Percentiles rank a stretch among this genome's conserved stretches.
Conservation (phyloP, 768 basidiomycete species). For the Tricholoma hemisulphureum region DNA sequence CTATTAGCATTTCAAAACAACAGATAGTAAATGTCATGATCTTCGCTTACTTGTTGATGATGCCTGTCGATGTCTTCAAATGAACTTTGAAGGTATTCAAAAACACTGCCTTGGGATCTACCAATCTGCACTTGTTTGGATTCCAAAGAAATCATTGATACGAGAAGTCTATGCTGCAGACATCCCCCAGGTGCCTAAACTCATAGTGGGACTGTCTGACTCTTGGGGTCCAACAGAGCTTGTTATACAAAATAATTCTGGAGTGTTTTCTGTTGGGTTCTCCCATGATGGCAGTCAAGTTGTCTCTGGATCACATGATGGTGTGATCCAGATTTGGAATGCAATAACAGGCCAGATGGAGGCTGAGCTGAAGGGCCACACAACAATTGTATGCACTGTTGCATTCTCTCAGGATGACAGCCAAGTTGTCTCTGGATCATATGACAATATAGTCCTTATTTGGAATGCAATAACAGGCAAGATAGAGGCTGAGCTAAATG, state of each 20-base stretch:
- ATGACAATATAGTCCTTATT: constrained; percentile 6
- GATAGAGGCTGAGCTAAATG: background rate
- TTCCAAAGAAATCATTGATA: background rate
- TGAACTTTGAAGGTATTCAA: constrained; percentile 11
- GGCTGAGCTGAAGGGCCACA: constrained; percentile 8
- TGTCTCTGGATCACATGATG: background rate
- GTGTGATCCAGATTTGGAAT: constrained; percentile 5
- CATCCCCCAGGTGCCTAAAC: background rate
- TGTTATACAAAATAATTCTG: constrained; percentile 1
- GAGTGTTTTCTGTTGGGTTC: background rate
- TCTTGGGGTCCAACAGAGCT: background rate
- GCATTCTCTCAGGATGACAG: background rate
- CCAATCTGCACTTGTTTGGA: background rate
- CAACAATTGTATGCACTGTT: too few relatives aligned
- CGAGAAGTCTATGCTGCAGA: background rate
- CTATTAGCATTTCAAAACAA: background rate
- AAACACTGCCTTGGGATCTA: background rate
- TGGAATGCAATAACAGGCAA: constrained; percentile 8
- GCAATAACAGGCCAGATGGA: background rate
- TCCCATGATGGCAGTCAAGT: constrained; percentile 1
- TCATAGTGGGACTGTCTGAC: constrained; percentile 1
- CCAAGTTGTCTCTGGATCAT: background rate
- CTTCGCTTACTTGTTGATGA: constrained; percentile 5
- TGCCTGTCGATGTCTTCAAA: constrained; percentile 10
- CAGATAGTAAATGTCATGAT: background rate